A percentile compares a stretch with the other conserved stretches of the same genome.
These are phyloP conservation scores for Picochlorum sp. DNA, from an alignment of 139 green algal genomes.

Conservation along the genomic window DNA sequence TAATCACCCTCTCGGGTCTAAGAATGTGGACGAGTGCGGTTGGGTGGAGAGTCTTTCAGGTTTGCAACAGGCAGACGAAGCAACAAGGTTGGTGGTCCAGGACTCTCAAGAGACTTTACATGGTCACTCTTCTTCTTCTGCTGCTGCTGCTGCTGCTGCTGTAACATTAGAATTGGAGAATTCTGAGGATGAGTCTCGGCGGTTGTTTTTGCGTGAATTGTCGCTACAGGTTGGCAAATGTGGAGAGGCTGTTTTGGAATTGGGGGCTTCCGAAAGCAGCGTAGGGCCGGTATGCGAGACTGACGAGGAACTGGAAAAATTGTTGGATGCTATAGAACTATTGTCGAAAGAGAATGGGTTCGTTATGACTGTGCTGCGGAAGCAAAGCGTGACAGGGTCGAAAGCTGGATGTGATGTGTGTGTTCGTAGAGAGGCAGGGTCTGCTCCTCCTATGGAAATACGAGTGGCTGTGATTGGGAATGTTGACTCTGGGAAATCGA, in stretches of 20 bases:
- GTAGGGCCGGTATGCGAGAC: constrained; percentile 47
- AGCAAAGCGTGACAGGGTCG: background rate
- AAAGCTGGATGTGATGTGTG: constrained; percentile 36
- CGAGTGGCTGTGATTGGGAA: constrained; percentile 82
- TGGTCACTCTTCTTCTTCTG: too few species aligned
- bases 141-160: too few species aligned
- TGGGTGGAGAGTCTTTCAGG: constrained; percentile 54
- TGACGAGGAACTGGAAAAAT: constrained; percentile 28
- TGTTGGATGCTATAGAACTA: constrained; percentile 20
- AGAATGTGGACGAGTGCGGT: too few species aligned
- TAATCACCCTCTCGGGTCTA: too few species aligned
- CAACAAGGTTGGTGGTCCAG: constrained; percentile 24
- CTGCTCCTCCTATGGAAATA: constrained; percentile 46
- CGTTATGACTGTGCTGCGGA: constrained; percentile 33
- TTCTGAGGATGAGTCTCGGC: too few species aligned
- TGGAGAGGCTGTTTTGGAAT: constrained; percentile 58
- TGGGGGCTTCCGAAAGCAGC: constrained; percentile 38
- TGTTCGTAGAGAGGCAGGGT: constrained; percentile 32
- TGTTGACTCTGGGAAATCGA: constrained; percentile 85
- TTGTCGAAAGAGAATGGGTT: constrained; percentile 10
- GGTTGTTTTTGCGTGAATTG: background rate
- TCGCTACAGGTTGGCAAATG: constrained; percentile 42
- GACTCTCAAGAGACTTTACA: too few species aligned
- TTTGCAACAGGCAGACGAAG: constrained; percentile 32
- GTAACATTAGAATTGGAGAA: too few species aligned